Base-by-base conservation (phyloP, 2,329 filamentous ascomycete genomes). In the Hypomyces rosellus region DNA sequence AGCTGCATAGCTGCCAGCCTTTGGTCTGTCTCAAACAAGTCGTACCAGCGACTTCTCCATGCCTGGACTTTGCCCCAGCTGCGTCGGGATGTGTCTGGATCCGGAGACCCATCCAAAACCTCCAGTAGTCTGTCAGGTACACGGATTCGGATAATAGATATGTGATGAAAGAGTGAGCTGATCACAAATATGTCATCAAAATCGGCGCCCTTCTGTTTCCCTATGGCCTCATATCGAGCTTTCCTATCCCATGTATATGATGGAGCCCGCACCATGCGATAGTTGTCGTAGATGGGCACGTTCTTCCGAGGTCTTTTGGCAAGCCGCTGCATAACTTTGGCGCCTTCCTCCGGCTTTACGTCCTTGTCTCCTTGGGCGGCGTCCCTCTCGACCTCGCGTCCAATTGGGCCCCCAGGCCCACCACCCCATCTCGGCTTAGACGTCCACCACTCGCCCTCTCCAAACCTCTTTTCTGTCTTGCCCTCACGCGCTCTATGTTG, bases 121-220 rank as follows among this genome's bases (percentile, higher is more conserved):
- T 72, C 69, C 30, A 85, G 66, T 43, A 84, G 62, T 20, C 69
- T 66, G 25, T 68, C 65, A 2, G 81, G 80, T 15, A 85, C 79
- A n/a, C 80, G 73, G 22, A 82, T 74, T 20, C 82, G 68, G 51
- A 85, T 59, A 44, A 85, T 63, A 22, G 73, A 77, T 12, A 85
- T 55, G 58, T 85, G 82, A 58, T 85, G 82, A 61, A 83, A 83
- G 30, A 85, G 63, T 4, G 73, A 74, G 63, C 78, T 83, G 38
- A 85, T 62, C 38, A 85, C 69, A 55, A 82, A 85, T 2, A 85
- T 68, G 57, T 85, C 81, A 55, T 85, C 82, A 58, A 76, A 77
- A 34, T 69, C 69, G 2, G 64, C 69, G 2, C 74, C 75, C 1
- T 58, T 57, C 11, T 64, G 62, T 54, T 74, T 76, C 5, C 81